Evolutionary conservation across 2,329 filamentous ascomycete genomes (phyloP).

Genomic region (Bipolaris oryzae): DNA sequence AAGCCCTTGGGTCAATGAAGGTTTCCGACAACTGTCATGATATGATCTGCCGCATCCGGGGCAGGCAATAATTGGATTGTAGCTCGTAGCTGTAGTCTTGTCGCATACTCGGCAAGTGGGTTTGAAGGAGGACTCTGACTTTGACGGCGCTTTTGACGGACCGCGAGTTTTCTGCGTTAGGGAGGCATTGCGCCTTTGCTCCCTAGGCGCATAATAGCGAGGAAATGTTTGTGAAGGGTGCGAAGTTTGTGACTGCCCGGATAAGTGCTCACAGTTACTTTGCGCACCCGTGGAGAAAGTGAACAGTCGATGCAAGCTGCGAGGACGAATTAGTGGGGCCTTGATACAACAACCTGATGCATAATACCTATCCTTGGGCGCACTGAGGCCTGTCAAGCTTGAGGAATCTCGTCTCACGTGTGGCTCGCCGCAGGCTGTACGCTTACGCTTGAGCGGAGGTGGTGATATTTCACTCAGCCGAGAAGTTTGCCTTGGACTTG

Average conservation of each 20-base stretch:
- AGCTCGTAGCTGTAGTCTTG: constrained; percentile 24
- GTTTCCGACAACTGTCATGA: constrained; percentile 46
- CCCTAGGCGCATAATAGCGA: background rate
- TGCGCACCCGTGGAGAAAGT: background rate
- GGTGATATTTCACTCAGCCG: constrained; percentile 27
- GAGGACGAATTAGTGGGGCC: background rate
- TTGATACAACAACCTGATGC: background rate
- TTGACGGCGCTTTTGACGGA: constrained; percentile 19
- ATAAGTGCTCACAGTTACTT: background rate
- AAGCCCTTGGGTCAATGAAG: constrained; percentile 15
- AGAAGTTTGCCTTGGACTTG: background rate
- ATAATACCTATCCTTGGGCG: background rate
- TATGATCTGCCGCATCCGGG: constrained; percentile 42
- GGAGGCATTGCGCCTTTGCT: background rate
- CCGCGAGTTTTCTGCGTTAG: background rate
- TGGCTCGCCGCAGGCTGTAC: constrained; percentile 5
- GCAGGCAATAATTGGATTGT: constrained; percentile 41
- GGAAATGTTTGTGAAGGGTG: background rate
- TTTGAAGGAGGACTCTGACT: constrained; percentile 9
- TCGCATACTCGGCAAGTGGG: constrained; percentile 41
- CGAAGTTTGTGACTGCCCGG: background rate
- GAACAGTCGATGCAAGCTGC: background rate
- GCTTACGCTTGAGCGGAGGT: constrained; percentile 32
- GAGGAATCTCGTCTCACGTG: background rate
- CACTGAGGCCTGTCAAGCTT: background rate